Evolutionary conservation across 306 rosid genomes (phyloP).

Genomic region (Prunus mongolica): DNA sequence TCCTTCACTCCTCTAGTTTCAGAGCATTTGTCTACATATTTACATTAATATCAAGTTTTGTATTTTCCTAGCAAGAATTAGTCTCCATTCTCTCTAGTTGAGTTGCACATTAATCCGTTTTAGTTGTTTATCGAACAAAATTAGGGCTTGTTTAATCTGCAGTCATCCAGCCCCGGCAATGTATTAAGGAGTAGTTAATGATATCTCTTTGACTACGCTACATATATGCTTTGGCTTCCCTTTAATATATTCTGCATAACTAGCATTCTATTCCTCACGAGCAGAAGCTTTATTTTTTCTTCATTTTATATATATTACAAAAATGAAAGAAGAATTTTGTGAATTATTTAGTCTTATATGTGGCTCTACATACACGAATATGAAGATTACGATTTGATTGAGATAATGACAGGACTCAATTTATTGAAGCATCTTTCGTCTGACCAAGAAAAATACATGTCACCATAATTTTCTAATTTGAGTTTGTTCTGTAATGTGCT

Average conservation of each 20-base stretch:
- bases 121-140: conserved; percentile 17
- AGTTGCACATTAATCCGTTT: conserved; percentile 14
- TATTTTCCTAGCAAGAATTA: conserved; percentile 21
- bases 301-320: background rate
- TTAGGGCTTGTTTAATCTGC: conserved; percentile 19
- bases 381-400: background rate
- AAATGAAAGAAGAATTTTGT: background rate
- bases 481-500: background rate
- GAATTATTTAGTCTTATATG: background rate
- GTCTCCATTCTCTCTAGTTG: conserved; percentile 11
- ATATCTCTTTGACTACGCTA: conserved; percentile 9
- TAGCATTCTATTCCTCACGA: background rate
- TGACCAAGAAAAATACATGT: background rate
- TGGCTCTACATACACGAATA: background rate
- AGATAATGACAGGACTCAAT: background rate
- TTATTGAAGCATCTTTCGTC: background rate
- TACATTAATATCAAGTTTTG: conserved; percentile 9
- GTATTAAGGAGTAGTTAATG: conserved; percentile 21
- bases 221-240: background rate
- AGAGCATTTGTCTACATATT: conserved; percentile 1
- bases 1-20: conserved; percentile 16
- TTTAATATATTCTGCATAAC: background rate
- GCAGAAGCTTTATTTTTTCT: background rate
- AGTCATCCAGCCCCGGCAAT: conserved; percentile 17
- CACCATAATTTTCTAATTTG: background rate